Base-by-base conservation (phyloP, 1,139 yeast species). In the Lodderomyces elongisporus region DNA sequence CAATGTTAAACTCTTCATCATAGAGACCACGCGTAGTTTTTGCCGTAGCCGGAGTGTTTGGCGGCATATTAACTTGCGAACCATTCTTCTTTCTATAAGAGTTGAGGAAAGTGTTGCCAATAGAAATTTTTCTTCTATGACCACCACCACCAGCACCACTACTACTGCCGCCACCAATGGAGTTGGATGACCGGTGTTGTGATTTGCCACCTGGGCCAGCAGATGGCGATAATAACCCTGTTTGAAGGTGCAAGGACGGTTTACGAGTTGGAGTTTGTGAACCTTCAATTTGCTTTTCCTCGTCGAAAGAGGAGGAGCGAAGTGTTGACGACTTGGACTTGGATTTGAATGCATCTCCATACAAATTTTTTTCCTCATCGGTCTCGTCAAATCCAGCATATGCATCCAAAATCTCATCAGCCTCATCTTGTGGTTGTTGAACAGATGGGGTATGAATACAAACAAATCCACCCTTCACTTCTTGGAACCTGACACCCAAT, bases 391-490 rank as follows among this genome's bases (percentile, higher is more conserved):
- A 21, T 32, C 12, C 28, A 27, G 15, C 13, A 25, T 27, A 21
- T 31, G 28, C 33, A 25, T 31, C 28, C 24, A 31, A 31, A 9
- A 31, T 31, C 13, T 31, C 28, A 21, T 31, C 26, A 3, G 57
- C 54, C 15, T 56, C 56, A 27, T 54, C 48, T 30, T 51, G 58
- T n/a, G n/a, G n/a, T 18, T 38, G 51, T 35, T 59, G 62, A 18
- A 63, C 49, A 1, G 77, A 69, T 4, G 84, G 79, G 17, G 75
- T 70, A 53, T 84, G 91, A 9, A 79, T 70, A 62, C 98, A 91
- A 23, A 85, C 73, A 55, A 91, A 91, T 1, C 97, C 98, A 37
- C 97, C 97, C 50, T 83, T 83, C 16, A 91, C 95, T 58, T 91
- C 98, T 43, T 80, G 84, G 54, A 75, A 89, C 44, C 79, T 77